These are phyloP conservation scores for Heterobasidion irregulare DNA, from an alignment of 1,284 basidiomycete genomes.

Conservation along the genomic window DNA sequence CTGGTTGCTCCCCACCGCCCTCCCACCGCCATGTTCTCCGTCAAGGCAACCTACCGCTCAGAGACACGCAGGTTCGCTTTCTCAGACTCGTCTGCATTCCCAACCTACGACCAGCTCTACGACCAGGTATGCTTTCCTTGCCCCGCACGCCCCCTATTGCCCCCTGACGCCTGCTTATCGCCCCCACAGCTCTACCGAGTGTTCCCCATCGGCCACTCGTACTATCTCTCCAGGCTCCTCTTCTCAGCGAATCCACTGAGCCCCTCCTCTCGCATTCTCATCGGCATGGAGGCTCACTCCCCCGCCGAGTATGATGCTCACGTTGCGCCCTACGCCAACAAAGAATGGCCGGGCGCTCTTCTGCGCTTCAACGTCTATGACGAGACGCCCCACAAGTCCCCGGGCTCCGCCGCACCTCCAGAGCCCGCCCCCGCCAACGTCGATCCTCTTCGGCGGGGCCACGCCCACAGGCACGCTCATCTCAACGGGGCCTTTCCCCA, in stretches of 20 bases:
- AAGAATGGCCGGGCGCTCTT: slow-evolving; percentile 44
- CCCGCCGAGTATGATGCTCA: slow-evolving; percentile 47
- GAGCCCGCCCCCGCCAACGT: not conserved
- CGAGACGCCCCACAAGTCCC: slow-evolving; percentile 34
- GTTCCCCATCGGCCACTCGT: slow-evolving; percentile 51
- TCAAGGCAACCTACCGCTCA: slow-evolving; percentile 44
- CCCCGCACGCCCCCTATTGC: slow-evolving; percentile 3
- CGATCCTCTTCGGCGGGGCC: not conserved
- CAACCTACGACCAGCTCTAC: slow-evolving; percentile 32
- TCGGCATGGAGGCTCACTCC: slow-evolving; percentile 50
- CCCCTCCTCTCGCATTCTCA: slow-evolving; percentile 38
- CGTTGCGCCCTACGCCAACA: slow-evolving; percentile 39
- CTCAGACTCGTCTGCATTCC: slow-evolving; percentile 27
- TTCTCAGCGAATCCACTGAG: slow-evolving; percentile 49
- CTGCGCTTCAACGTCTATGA: slow-evolving; percentile 58
- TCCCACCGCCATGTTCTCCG: slow-evolving; percentile 34
- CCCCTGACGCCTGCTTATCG: slow-evolving; percentile 10
- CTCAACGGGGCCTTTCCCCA: slow-evolving; percentile 2
- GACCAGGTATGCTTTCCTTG: slow-evolving; percentile 28
- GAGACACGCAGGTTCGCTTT: slow-evolving; percentile 44
- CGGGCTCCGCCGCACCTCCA: slow-evolving; percentile 4
- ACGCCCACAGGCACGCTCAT: slow-evolving; percentile 2
- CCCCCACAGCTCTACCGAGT: slow-evolving; percentile 51
- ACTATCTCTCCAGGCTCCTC: slow-evolving; percentile 55
- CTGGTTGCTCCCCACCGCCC: slow-evolving; percentile 13